phyloP scores from a whole-genome alignment of 108 stramenopile species.

The Skeletonema tropicum region DNA sequence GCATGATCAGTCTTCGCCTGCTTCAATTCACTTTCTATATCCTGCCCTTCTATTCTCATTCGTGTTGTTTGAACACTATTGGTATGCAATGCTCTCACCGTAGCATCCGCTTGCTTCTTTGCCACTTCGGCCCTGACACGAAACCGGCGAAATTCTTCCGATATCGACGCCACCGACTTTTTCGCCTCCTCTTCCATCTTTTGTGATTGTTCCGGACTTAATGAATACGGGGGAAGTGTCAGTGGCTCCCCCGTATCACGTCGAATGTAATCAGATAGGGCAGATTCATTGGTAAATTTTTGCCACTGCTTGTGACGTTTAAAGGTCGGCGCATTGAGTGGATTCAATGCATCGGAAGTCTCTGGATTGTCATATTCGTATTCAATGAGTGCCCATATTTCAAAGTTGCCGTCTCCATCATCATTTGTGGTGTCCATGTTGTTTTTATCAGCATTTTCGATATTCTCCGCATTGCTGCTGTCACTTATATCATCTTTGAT shows the following conservation, averaged over 20 bases:
- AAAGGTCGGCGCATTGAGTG: conserved; percentile 27
- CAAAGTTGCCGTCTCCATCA: conserved; percentile 30
- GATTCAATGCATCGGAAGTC: conserved; percentile 25
- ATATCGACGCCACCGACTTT: conserved; percentile 61
- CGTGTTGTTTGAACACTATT: conserved; percentile 71
- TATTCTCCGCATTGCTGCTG: conserved; percentile 12
- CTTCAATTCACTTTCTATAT: conserved; percentile 56
- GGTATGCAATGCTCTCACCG: conserved; percentile 78
- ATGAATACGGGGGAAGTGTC: conserved; percentile 74
- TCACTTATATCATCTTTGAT: conserved; percentile 43
- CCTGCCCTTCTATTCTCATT: conserved; percentile 36
- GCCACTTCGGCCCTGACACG: conserved; percentile 86
- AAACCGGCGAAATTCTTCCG: conserved; percentile 87
- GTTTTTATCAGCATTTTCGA: conserved; percentile 15
- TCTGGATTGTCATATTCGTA: conserved; percentile 58
- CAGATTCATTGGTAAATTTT: conserved; percentile 70
- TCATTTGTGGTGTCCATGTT: conserved; percentile 23
- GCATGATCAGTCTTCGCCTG: conserved; percentile 61
- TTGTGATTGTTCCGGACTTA: conserved; percentile 80
- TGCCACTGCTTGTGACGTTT: conserved; percentile 72
- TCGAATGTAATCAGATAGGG: conserved; percentile 77
- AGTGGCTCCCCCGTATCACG: conserved; percentile 88
- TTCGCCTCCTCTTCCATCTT: conserved; percentile 66
- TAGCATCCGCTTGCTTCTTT: conserved; percentile 77
- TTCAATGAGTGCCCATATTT: conserved; percentile 86